Base-by-base conservation (phyloP, 352 stramenopile genomes). In the Phytophthora multivora region DNA sequence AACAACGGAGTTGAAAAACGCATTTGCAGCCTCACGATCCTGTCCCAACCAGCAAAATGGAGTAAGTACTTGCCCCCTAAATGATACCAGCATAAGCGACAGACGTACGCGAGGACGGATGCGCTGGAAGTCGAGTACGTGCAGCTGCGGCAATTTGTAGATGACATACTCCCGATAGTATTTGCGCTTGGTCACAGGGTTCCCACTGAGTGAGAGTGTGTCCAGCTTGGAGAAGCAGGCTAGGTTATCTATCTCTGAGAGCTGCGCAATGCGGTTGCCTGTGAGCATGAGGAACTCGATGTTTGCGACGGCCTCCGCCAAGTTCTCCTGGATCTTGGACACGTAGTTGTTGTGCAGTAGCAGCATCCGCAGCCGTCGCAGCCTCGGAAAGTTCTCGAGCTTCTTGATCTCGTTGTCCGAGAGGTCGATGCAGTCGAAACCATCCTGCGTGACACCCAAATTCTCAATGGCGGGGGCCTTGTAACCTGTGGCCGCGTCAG, bases 361-460 rank as follows among this genome's bases (percentile, higher is more conserved):
- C 56, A 98, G 68, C 78, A 94, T 97, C n/a, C 86, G 90, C 43
- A 98, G 73, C 13, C 93, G 80, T 30, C 77, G 77, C 52, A 97
- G 80, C 3, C 84, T 73, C 45, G 93, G 93, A 53, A 98, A 98
- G 79, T 98, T 98, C 72, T 98, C 94, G 1, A 98, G 73, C 69
- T 92, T 97, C 69, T 96, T 96, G 58, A 98, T 94, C 64, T 98
- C 91, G 66, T 98, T 98, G 71, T 98, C 94, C 60, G 86, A 96
- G 26, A 98, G 74, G 59, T 98, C 94, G 36, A 98, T 90, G 63
- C 90, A 97, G 73, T 98, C 94, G 51, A 97, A 98, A 13, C 91
- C 87, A 65, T 98, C 91, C 88, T 96, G 91, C 36, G 88, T 96
- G 51, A 96, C 91, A 53, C 89, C 90, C 57, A 98, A 77, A 73